Evolutionary conservation across 2,329 filamentous ascomycete genomes (phyloP).

Genomic region (Penicillium sp.): DNA sequence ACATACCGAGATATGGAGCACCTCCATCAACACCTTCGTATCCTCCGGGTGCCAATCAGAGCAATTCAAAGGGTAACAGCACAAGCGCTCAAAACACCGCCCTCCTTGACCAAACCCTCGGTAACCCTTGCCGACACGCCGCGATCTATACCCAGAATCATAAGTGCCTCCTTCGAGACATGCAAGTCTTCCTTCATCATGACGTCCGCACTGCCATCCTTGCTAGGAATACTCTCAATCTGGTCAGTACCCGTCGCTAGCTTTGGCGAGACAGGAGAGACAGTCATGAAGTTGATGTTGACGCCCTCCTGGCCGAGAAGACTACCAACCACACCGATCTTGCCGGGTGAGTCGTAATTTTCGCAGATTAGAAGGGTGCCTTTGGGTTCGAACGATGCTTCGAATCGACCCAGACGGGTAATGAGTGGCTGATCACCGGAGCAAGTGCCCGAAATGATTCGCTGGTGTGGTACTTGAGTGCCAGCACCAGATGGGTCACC

Average conservation of each 20-base stretch:
- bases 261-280: conserved; percentile 53
- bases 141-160: conserved; percentile 77
- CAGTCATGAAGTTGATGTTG: conserved; percentile 81
- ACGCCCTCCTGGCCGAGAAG: conserved; percentile 70
- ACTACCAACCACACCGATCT: conserved; percentile 78
- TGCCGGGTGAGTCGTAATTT: conserved; percentile 80
- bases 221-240: conserved; percentile 2
- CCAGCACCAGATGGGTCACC: conserved; percentile 12
- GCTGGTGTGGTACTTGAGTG: conserved; percentile 44
- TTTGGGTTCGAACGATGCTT: conserved; percentile 71
- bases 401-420: conserved; percentile 72
- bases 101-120: conserved; percentile 52
- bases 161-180: conserved; percentile 67
- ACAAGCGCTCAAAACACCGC: conserved; percentile 59
- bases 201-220: conserved; percentile 4
- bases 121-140: conserved; percentile 62
- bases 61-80: conserved; percentile 49
- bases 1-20: conserved; percentile 11
- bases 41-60: neutral
- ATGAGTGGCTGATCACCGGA: conserved; percentile 59
- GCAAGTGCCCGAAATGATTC: conserved; percentile 54
- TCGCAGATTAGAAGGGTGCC: conserved; percentile 76
- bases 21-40: neutral
- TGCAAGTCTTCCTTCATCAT: neutral
- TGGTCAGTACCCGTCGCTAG: conserved; percentile 4